Base-by-base conservation (phyloP, 1,284 basidiomycete genomes). In the Xerocomus subilludens region DNA sequence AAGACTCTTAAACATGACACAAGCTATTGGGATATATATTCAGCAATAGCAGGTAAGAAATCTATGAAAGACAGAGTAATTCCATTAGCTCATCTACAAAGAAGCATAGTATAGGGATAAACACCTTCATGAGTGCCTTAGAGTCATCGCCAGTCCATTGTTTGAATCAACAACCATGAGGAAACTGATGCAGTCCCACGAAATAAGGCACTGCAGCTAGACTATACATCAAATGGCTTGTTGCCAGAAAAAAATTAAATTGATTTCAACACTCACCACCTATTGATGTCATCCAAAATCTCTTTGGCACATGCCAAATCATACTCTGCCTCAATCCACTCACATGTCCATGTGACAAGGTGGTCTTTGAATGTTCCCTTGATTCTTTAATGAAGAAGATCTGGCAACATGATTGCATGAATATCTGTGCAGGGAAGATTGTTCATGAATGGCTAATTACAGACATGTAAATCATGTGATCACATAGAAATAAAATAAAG, bases 61-160 rank as follows among this genome's bases (percentile, higher is more conserved):
- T 38, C 38, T 38, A 38, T 9, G 38, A 16, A 16, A 16, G 38
- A 38, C 38, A 38, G 38, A 16, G 55, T 32, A 33, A 16, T 32
- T 32, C 20, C 32, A 33, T 56, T 16, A 49, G 21, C 18, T 49
- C 25, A 18, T 5, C 47, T 49, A 20, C 21, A 49, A 49, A 49
- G 5, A 23, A 49, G 47, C 25, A 25, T 21, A 25, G 47, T 20
- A 8, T 49, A 21, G 27, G 27, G 27, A 35, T 4, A 58, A 13
- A 18, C 21, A 64, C 63, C 63, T 64, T 64, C 63, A 64, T 64
- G 21, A 64, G n/a, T 23, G 63, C 63, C 11, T 64, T 64, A 2
- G 47, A 64, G 35, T 64, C 63, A n/a, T 64, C 32, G 33, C 63
- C 47, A 1, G 47, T 64, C 47, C 63, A 64, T 33, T 64, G 63